These are phyloP conservation scores for Aspergillus steynii DNA, from an alignment of 495 filamentous ascomycete species.

Conservation along the genomic window DNA sequence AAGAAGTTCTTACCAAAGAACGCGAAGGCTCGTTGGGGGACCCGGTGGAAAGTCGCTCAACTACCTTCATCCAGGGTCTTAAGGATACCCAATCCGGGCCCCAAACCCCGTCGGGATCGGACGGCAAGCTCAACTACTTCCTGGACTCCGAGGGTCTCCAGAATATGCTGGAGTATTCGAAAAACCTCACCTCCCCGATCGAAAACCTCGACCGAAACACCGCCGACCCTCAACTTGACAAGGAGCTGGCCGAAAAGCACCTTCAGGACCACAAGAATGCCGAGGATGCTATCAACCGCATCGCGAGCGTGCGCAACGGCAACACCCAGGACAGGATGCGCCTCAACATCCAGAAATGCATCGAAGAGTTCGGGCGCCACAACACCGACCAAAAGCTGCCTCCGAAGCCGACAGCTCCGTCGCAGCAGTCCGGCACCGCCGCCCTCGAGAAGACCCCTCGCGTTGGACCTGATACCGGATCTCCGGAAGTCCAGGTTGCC, in stretches of 20 bases:
- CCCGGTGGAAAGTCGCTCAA: slow-evolving; percentile 73
- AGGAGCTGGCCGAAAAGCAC: slow-evolving; percentile 31
- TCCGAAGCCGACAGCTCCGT: slow-evolving; percentile 47
- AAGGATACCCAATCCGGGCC: slow-evolving; percentile 48
- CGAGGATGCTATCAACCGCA: slow-evolving; percentile 69
- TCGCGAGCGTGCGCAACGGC: slow-evolving; percentile 72
- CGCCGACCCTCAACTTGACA: slow-evolving; percentile 46
- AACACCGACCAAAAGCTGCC: slow-evolving; percentile 72
- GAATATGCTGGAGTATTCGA: slow-evolving; percentile 61
- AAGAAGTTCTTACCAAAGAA: slow-evolving; percentile 60
- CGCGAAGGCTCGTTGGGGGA: slow-evolving; percentile 65
- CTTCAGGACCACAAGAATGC: slow-evolving; percentile 35
- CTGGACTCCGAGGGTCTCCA: slow-evolving; percentile 65
- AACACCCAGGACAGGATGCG: slow-evolving; percentile 73
- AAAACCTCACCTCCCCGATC: slow-evolving; percentile 60
- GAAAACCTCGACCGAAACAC: slow-evolving; percentile 31
- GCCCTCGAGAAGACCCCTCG: slow-evolving; percentile 59
- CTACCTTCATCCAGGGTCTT: slow-evolving; percentile 82
- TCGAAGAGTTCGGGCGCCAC: slow-evolving; percentile 88
- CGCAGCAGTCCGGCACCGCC: slow-evolving; percentile 25
- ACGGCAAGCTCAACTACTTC: slow-evolving; percentile 67
- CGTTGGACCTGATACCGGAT: slow-evolving; percentile 87
- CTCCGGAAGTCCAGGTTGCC: slow-evolving; percentile 94
- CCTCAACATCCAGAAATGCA: slow-evolving; percentile 77
- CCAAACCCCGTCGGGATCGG: slow-evolving; percentile 26